A percentile compares a stretch with the other conserved stretches of the same genome.
Evolutionary conservation across 257 asterid genomes (phyloP).

Genomic region (Schizonepeta tenuifolia): DNA sequence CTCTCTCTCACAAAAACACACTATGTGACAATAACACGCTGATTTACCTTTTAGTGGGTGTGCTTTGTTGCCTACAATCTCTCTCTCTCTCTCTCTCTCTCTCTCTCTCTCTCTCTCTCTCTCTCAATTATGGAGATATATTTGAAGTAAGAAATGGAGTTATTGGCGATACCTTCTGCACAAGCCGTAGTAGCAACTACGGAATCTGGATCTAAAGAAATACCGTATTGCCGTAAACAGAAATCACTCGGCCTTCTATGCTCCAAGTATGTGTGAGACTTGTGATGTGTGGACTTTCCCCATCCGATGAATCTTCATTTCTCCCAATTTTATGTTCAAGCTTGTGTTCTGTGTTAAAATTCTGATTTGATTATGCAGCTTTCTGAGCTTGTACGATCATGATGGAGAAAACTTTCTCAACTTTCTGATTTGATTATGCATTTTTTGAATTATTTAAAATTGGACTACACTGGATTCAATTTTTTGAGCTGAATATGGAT

Average conservation of each 20-base stretch:
- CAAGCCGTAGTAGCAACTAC: slow-evolving; percentile 33
- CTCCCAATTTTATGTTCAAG: neutral
- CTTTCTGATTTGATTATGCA: too few relatives aligned
- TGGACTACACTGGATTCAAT: slow-evolving; percentile 2
- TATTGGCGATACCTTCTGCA: neutral
- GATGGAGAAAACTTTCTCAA: too few relatives aligned
- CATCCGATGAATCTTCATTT: neutral
- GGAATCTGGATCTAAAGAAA: slow-evolving; percentile 66
- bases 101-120: neutral
- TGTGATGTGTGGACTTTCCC: neutral
- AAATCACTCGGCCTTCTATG: slow-evolving; percentile 92
- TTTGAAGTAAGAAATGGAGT: slow-evolving; percentile 31
- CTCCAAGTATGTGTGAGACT: slow-evolving; percentile 60
- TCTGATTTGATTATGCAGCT: slow-evolving; percentile 53
- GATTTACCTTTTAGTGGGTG: slow-evolving; percentile 14
- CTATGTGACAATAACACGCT: too few relatives aligned
- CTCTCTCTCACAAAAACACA: too few relatives aligned
- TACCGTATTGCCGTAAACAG: slow-evolving; percentile 88
- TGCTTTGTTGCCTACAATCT: too few relatives aligned
- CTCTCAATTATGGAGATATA: neutral
- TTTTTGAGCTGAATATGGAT: slow-evolving; percentile 28
- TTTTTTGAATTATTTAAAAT: neutral
- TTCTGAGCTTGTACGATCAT: slow-evolving; percentile 75
- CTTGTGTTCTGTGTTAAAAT: neutral
- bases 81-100: neutral